Evolutionary conservation across 2,329 filamentous ascomycete genomes (phyloP).

Genomic region (Aspergillus spinulosporus): DNA sequence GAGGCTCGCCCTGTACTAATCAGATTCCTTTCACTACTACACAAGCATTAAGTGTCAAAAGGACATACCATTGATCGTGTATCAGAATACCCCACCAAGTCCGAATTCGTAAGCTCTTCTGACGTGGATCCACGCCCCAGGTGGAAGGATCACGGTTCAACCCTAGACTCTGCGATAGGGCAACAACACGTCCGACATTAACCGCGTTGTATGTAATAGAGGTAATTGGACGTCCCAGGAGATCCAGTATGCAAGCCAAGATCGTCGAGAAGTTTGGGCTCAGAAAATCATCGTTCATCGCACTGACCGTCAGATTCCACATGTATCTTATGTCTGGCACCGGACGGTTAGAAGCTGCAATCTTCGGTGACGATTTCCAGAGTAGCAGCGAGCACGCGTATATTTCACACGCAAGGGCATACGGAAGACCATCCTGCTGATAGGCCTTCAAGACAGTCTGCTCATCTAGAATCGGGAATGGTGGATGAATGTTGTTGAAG

Average conservation of each 20-base stretch:
- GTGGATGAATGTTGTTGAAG: conserved; percentile 10
- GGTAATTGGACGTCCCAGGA: conserved; percentile 9
- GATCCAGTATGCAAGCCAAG: conserved; percentile 9
- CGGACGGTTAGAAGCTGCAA: not conserved
- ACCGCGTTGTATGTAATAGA: conserved; percentile 14
- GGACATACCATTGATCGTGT: conserved; percentile 10
- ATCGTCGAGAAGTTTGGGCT: conserved; percentile 10
- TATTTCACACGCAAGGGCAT: conserved; percentile 9
- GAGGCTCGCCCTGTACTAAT: conserved; percentile 6
- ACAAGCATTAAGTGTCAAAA: not conserved
- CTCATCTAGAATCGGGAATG: conserved; percentile 13
- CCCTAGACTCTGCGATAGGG: conserved; percentile 6
- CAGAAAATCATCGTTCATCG: conserved; percentile 15
- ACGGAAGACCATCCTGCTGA: conserved; percentile 9
- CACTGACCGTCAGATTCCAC: conserved; percentile 13
- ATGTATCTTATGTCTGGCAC: conserved; percentile 10
- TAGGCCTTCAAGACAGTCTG: conserved; percentile 7
- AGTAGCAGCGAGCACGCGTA: conserved; percentile 9
- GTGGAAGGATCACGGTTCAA: conserved; percentile 8
- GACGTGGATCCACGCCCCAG: conserved; percentile 10
- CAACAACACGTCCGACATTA: conserved; percentile 10
- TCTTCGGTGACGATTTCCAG: conserved; percentile 4
- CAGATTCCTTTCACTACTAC: not conserved
- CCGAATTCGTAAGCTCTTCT: conserved; percentile 12
- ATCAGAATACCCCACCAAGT: conserved; percentile 12